Percentiles rank a stretch among this genome's conserved stretches.
Conservation (phyloP, 2,329 filamentous ascomycete species). For the Coniochaeta hoffmannii region DNA sequence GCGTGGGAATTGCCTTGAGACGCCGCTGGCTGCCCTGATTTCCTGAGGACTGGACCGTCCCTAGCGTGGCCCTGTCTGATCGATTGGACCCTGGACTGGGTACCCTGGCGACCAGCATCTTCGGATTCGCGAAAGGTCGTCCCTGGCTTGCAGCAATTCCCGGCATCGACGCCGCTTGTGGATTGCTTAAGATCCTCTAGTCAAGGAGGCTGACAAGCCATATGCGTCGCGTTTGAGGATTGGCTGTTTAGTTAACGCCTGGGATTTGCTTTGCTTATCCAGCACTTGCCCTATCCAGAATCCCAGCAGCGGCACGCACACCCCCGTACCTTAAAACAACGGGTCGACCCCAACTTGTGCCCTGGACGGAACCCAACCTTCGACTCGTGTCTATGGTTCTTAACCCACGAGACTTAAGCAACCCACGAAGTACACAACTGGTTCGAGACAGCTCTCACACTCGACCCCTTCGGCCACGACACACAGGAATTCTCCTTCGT, state of each 20-base stretch:
- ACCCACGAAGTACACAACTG: background rate
- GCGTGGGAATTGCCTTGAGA: background rate
- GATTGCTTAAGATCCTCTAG: background rate
- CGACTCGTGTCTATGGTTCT: background rate
- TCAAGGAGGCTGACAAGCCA: background rate
- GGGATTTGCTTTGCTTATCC: background rate
- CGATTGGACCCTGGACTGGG: conserved; percentile 1
- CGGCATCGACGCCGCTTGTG: background rate
- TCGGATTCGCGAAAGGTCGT: background rate
- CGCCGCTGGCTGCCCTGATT: background rate
- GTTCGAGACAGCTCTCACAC: background rate
- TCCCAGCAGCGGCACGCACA: background rate
- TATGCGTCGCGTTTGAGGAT: background rate
- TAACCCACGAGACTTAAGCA: background rate
- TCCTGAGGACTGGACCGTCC: conserved; percentile 8
- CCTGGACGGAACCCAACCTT: background rate
- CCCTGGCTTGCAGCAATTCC: background rate
- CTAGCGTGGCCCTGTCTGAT: conserved; percentile 4
- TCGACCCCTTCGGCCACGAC: background rate
- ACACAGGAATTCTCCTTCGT: background rate
- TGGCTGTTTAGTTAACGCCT: background rate
- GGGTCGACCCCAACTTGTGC: background rate
- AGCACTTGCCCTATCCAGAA: background rate
- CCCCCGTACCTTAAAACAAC: background rate
- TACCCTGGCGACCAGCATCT: background rate